Conservation (phyloP, 441 rosid genomes). For the Adansonia madagascariensis region DNA sequence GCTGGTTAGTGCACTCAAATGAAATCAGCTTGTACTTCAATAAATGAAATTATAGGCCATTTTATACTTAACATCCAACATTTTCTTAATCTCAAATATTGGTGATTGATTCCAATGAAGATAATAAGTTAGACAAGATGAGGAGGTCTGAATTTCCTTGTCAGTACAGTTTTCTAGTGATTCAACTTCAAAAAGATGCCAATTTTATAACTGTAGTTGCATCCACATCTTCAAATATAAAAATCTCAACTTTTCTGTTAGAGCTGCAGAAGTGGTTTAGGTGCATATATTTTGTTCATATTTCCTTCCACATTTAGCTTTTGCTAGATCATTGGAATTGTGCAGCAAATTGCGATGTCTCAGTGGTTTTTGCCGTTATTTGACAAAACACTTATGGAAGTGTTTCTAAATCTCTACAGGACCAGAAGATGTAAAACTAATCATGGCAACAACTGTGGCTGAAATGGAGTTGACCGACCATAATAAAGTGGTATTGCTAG, state of each 20-base stretch:
- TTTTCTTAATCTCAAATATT: slow-evolving; percentile 16
- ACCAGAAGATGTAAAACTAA: slow-evolving; percentile 48
- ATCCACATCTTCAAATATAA: not conserved
- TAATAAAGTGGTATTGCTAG: slow-evolving; percentile 55
- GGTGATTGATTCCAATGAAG: not conserved
- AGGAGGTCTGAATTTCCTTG: slow-evolving; percentile 16
- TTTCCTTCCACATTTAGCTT: slow-evolving; percentile 13
- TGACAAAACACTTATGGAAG: slow-evolving; percentile 20
- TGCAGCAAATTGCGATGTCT: not conserved
- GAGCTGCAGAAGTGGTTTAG: not conserved
- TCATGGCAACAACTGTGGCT: slow-evolving; percentile 57
- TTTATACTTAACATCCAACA: not conserved
- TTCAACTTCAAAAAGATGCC: slow-evolving; percentile 6
- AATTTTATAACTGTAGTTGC: slow-evolving; percentile 8
- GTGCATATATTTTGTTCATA: not conserved
- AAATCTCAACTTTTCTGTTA: not conserved
- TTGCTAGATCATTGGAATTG: not conserved
- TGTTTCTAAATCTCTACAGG: slow-evolving; percentile 45
- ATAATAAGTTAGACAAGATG: slow-evolving; percentile 1
- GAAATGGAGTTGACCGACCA: slow-evolving; percentile 68
- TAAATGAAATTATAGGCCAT: slow-evolving; percentile 15
- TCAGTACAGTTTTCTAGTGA: not conserved
- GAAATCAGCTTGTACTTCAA: slow-evolving; percentile 6
- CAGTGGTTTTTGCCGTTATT: slow-evolving; percentile 1
- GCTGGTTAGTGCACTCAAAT: not conserved